Conservation (phyloP, 164 flowering plant genomes). For the Nymphaea colorata region DNA sequence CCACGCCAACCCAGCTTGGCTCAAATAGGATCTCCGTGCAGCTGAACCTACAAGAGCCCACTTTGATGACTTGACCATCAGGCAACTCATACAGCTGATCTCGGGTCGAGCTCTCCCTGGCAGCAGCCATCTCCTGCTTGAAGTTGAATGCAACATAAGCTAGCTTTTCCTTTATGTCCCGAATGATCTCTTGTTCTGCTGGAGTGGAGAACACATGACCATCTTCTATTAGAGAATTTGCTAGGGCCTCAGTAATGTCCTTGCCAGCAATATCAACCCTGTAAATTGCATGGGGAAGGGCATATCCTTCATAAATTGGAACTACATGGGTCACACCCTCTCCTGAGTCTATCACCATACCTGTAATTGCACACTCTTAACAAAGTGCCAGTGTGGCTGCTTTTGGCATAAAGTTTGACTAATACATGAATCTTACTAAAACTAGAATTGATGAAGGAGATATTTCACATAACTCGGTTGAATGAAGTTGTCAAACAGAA, state of each 20-base stretch:
- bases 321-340: conserved; percentile 24
- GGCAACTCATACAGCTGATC: conserved; percentile 20
- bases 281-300: conserved; percentile 20
- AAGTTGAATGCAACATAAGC: conserved; percentile 18
- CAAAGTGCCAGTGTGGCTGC: too few species aligned
- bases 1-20: conserved; percentile 12
- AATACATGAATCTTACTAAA: too few species aligned
- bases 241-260: conserved; percentile 19
- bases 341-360: conserved; percentile 29
- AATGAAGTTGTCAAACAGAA: too few species aligned
- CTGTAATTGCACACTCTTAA: conserved; percentile 1
- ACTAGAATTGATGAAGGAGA: too few species aligned
- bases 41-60: conserved; percentile 12
- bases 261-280: conserved; percentile 24
- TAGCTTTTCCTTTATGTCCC: conserved; percentile 21
- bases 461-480: too few species aligned
- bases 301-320: conserved; percentile 25
- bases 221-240: conserved; percentile 16
- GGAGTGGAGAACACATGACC: conserved; percentile 22
- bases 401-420: too few species aligned
- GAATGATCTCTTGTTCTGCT: conserved; percentile 23
- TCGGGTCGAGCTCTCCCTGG: conserved; percentile 8
- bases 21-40: conserved; percentile 17
- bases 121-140: conserved; percentile 13
- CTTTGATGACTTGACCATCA: conserved; percentile 9